A percentile compares a stretch with the other conserved stretches of the same genome.
Evolutionary conservation across 2,329 filamentous ascomycete species (phyloP).

Genomic region (Orbilia blumenaviensis): DNA sequence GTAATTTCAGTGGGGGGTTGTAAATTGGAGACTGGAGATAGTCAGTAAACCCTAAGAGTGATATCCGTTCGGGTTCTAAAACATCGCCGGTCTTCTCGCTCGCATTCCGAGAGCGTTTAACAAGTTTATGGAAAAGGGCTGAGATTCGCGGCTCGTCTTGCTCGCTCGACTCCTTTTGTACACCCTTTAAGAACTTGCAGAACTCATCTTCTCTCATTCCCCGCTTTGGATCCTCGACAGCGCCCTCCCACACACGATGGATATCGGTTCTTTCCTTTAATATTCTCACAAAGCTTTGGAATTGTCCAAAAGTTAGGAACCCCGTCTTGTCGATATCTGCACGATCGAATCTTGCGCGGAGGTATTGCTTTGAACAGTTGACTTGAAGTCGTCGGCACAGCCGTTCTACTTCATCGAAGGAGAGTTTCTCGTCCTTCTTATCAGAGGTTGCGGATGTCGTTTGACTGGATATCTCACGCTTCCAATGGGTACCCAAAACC

Average conservation of each 20-base stretch:
- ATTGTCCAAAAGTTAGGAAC: constrained; percentile 79
- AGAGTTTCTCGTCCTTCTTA: constrained; percentile 72
- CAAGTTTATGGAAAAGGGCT: constrained; percentile 74
- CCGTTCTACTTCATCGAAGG: constrained; percentile 79
- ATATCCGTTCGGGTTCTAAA: constrained; percentile 71
- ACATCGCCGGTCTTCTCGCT: constrained; percentile 60
- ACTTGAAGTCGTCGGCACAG: constrained; percentile 92
- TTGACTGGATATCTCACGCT: constrained; percentile 50
- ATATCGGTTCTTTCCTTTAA: constrained; percentile 88
- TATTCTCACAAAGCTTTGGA: constrained; percentile 81
- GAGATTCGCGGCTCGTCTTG: constrained; percentile 74
- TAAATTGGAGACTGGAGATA: constrained; percentile 76
- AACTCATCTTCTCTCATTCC: constrained; percentile 80
- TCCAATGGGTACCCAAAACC: constrained; percentile 84
- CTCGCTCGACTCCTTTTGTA: constrained; percentile 80
- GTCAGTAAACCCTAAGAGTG: constrained; percentile 77
- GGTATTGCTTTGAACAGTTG: constrained; percentile 79
- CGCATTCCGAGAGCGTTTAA: constrained; percentile 69
- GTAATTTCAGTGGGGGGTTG: constrained; percentile 70
- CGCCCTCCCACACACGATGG: constrained; percentile 73
- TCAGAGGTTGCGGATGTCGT: constrained; percentile 12
- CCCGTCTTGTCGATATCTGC: constrained; percentile 74
- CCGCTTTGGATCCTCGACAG: constrained; percentile 68
- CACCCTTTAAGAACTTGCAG: constrained; percentile 74
- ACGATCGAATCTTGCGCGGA: constrained; percentile 77